These are phyloP conservation scores for Pascua sp. DNA, from an alignment of 1,284 basidiomycete genomes.

Conservation along the genomic window DNA sequence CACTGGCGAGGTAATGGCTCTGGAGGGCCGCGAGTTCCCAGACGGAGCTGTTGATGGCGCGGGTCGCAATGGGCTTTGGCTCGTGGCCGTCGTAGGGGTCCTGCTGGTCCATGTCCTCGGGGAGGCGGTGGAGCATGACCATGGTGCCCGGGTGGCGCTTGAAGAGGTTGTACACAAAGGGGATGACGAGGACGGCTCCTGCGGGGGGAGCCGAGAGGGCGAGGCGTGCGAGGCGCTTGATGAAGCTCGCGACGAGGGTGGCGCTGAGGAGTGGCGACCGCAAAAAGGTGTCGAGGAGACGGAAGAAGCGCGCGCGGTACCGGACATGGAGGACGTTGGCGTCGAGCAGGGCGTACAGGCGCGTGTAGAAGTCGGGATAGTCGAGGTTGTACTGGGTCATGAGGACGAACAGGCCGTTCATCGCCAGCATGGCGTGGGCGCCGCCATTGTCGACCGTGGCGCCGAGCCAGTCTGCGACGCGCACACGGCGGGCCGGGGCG, in stretches of 20 bases:
- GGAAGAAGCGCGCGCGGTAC: constrained; percentile 91
- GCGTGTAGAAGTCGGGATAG: constrained; percentile 91
- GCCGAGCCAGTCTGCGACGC: constrained; percentile 93
- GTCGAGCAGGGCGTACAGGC: constrained; percentile 86
- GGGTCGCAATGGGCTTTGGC: constrained; percentile 68
- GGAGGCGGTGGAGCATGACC: constrained; percentile 77
- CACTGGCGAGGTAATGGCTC: constrained; percentile 77
- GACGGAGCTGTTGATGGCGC: constrained; percentile 78
- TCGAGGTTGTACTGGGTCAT: constrained; percentile 95
- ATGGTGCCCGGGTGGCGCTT: constrained; percentile 89
- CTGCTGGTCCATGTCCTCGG: constrained; percentile 45
- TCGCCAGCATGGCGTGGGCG: constrained; percentile 78
- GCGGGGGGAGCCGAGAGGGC: constrained; percentile 83
- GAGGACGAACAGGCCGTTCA: constrained; percentile 87
- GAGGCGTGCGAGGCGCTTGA: constrained; percentile 83
- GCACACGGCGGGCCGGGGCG: constrained; percentile 54
- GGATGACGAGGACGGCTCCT: constrained; percentile 83
- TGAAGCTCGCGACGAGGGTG: constrained; percentile 84
- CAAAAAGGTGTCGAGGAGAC: constrained; percentile 84
- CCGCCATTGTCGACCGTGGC: constrained; percentile 83
- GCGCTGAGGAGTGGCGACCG: constrained; percentile 88
- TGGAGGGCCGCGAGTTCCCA: constrained; percentile 86
- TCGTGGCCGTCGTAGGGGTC: constrained; percentile 62
- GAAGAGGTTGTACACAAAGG: constrained; percentile 92
- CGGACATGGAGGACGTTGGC: constrained; percentile 83